These are phyloP conservation scores for Verticillium isaacii DNA, from an alignment of 2,329 filamentous ascomycete genomes.

Conservation along the genomic window DNA sequence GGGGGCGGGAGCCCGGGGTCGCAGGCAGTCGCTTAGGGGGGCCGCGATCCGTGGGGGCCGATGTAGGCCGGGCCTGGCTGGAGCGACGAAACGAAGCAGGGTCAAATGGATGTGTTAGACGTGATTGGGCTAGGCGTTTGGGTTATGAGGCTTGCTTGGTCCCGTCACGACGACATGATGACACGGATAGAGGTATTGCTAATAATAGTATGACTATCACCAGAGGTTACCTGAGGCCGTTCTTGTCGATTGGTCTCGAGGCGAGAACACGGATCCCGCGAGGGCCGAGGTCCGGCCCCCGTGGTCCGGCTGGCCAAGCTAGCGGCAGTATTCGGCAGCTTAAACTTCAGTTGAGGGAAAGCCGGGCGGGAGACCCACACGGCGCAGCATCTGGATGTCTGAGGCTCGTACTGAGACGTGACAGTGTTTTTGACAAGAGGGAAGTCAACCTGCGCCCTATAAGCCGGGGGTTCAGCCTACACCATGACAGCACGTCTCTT, in stretches of 20 bases:
- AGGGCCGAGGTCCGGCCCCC: background rate
- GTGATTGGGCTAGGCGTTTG: background rate
- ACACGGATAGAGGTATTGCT: background rate
- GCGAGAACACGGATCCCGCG: background rate
- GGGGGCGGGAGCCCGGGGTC: background rate
- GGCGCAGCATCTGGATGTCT: background rate
- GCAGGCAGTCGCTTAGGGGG: background rate
- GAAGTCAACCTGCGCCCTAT: too few relatives aligned
- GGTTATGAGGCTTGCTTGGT: background rate
- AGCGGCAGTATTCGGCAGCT: too few relatives aligned
- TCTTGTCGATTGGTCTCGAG: too few relatives aligned
- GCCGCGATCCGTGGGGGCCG: background rate
- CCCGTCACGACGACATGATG: background rate
- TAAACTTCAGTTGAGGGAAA: too few relatives aligned
- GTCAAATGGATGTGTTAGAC: background rate
- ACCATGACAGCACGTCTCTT: background rate
- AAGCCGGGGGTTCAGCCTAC: background rate
- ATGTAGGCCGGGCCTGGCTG: background rate
- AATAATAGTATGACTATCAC: background rate
- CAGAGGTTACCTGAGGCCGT: too few relatives aligned
- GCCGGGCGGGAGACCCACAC: too few relatives aligned
- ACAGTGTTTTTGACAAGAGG: too few relatives aligned
- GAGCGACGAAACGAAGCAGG: background rate
- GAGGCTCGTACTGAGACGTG: background rate
- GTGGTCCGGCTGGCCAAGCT: too few relatives aligned